Conservation (phyloP, 1,139 yeast genomes). For the Yamadazyma blattariae region DNA sequence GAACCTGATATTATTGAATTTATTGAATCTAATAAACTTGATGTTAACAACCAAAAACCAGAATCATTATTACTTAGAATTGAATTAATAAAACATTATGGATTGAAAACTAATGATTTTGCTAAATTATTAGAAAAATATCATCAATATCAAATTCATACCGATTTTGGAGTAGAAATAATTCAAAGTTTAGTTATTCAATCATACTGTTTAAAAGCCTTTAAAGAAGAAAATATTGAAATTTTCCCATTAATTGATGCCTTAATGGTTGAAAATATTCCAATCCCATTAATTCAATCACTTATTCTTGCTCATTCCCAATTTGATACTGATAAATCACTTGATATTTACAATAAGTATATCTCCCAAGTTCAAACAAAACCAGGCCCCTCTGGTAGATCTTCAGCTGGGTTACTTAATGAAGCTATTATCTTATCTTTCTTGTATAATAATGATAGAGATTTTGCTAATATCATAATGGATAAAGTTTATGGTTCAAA, state of each 20-base stretch:
- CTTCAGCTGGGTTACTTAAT: slow-evolving; percentile 48
- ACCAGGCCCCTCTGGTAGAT: slow-evolving; percentile 34
- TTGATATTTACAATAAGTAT: slow-evolving; percentile 52
- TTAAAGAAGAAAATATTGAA: slow-evolving; percentile 28
- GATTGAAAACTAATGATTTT: slow-evolving; percentile 30
- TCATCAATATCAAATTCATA: slow-evolving; percentile 36
- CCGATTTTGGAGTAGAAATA: slow-evolving; percentile 32
- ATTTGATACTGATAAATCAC: slow-evolving; percentile 42
- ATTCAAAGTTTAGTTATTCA: slow-evolving; percentile 28
- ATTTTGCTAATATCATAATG: slow-evolving; percentile 59
- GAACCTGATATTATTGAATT: slow-evolving; percentile 11
- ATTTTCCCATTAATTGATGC: slow-evolving; percentile 45
- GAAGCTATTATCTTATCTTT: slow-evolving; percentile 52
- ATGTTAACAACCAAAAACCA: slow-evolving; percentile 20
- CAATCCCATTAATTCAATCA: slow-evolving; percentile 39
- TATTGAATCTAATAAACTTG: slow-evolving; percentile 24
- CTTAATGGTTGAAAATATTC: slow-evolving; percentile 32
- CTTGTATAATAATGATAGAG: slow-evolving; percentile 53
- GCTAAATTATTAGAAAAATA: slow-evolving; percentile 27
- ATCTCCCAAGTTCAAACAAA: slow-evolving; percentile 36
- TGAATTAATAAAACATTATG: slow-evolving; percentile 33
- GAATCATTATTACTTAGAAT: slow-evolving; percentile 26
- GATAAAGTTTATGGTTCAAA: slow-evolving; percentile 51
- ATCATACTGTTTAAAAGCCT: slow-evolving; percentile 40
- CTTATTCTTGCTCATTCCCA: slow-evolving; percentile 47